Evolutionary conservation across 225 moss, liverwort and hornwort genomes (phyloP).

Genomic region (Straminergon stramineum): DNA sequence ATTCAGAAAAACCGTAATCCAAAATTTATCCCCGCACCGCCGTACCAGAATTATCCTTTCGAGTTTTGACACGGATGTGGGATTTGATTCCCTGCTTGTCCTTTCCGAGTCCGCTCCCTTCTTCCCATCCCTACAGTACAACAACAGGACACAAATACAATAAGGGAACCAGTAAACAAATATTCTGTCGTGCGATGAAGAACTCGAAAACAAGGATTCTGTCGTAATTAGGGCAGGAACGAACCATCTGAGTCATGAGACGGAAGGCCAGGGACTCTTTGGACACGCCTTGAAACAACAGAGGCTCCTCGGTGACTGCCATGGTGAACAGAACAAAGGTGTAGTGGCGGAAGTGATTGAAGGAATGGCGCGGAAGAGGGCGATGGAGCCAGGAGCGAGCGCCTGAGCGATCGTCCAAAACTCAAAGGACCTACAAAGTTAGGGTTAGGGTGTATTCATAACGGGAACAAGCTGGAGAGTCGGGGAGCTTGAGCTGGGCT

Average conservation of each 20-base stretch:
- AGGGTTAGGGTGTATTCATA: not conserved
- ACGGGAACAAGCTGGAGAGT: not conserved
- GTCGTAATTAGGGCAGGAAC: not conserved
- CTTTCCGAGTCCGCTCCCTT: slow-evolving; percentile 86
- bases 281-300: slow-evolving; percentile 71
- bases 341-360: not conserved
- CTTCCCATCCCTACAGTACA: slow-evolving; percentile 74
- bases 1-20: not conserved
- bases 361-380: not conserved
- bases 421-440: not conserved
- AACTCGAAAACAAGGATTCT: not conserved
- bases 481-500: too few relatives aligned
- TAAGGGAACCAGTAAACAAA: not conserved
- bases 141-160: not conserved
- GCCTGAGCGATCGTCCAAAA: slow-evolving; percentile 5
- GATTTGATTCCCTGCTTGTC: slow-evolving; percentile 73
- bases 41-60: slow-evolving; percentile 61
- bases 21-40: not conserved
- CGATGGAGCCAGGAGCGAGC: slow-evolving; percentile 11
- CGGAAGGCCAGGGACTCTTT: slow-evolving; percentile 78
- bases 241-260: slow-evolving; percentile 88
- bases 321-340: not conserved
- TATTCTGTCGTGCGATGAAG: not conserved
- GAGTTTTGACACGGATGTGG: slow-evolving; percentile 57
- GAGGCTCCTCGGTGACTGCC: slow-evolving; percentile 14